A percentile compares a stretch with the other conserved stretches of the same genome.
Conservation (phyloP, 192 early-diverging fungal species). For the Backusella macrospora region DNA sequence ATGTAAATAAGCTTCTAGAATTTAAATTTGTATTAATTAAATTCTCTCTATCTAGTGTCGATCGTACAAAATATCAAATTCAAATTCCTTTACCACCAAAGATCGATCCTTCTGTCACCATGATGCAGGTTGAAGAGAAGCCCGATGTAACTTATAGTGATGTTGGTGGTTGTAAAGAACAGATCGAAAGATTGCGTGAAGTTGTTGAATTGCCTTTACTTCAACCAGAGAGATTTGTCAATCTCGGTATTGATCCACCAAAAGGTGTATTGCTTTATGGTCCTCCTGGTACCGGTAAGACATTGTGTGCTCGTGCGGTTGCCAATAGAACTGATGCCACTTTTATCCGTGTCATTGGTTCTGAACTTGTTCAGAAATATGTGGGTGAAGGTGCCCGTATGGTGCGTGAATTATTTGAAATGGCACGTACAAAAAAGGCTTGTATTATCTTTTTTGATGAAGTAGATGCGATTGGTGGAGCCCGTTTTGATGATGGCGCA, state of each 20-base stretch:
- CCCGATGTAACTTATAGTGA: slow-evolving; percentile 99
- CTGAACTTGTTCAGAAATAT: slow-evolving; percentile 98
- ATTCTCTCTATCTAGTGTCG: slow-evolving; percentile 65
- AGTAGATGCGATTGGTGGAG: slow-evolving; percentile 98
- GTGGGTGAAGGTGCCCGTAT: slow-evolving; percentile 98
- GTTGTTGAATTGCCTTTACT: slow-evolving; percentile 97
- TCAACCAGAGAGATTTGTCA: slow-evolving; percentile 95
- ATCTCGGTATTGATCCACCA: slow-evolving; percentile 98
- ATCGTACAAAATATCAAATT: slow-evolving; percentile 99
- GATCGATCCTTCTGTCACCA: slow-evolving; percentile 95
- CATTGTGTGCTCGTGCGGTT: slow-evolving; percentile 96
- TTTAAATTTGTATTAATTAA: background rate
- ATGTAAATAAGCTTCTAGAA: background rate
- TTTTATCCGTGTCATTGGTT: slow-evolving; percentile 99
- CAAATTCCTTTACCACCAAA: slow-evolving; percentile 98
- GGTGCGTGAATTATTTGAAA: slow-evolving; percentile 99
- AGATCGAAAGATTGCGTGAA: slow-evolving; percentile 98
- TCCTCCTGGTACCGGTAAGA: slow-evolving; percentile 96
- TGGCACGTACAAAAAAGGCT: slow-evolving; percentile 99
- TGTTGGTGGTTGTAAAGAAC: slow-evolving; percentile 99
- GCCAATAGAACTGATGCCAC: slow-evolving; percentile 99
- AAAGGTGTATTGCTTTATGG: slow-evolving; percentile 99
- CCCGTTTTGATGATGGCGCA: slow-evolving; percentile 96
- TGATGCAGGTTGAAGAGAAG: slow-evolving; percentile 99
- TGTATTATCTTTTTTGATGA: slow-evolving; percentile 99